A percentile compares a stretch with the other conserved stretches of the same genome.
phyloP scores from a whole-genome alignment of 2,329 filamentous ascomycete genomes.

The Lomentospora prolificans region DNA sequence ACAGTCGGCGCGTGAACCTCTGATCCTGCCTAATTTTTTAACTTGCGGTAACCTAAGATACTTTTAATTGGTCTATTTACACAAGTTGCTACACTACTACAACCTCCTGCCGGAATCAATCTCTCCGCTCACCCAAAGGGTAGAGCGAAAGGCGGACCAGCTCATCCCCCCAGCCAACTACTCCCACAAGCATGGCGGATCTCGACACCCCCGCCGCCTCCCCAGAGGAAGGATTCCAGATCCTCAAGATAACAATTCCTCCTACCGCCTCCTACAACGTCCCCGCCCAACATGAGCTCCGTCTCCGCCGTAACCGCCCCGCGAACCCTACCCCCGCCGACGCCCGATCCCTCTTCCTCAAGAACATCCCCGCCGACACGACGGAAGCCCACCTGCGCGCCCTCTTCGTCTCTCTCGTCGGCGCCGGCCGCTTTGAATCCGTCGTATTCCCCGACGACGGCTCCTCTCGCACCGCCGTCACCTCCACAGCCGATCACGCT shows the following conservation, averaged over 20 bases:
- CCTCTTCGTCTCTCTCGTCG: constrained; percentile 65
- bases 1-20: no score
- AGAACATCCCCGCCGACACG: constrained; percentile 79
- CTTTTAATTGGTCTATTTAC: no score
- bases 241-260: constrained; percentile 60
- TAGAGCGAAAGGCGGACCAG: no score
- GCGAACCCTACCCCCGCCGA: constrained; percentile 66
- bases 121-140: no score
- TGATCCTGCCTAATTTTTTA: no score
- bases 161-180: neutral
- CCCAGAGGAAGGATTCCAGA: constrained; percentile 48
- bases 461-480: constrained; percentile 24
- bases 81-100: no score
- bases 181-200: constrained; percentile 7
- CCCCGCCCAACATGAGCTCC: constrained; percentile 68
- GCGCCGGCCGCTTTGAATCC: constrained; percentile 66
- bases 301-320: constrained; percentile 74
- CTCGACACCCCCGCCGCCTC: neutral
- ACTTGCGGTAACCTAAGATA: no score
- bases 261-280: constrained; percentile 51
- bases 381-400: constrained; percentile 67
- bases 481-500: constrained; percentile 24
- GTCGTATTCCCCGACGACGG: constrained; percentile 63
- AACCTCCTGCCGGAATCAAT: no score
- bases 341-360: constrained; percentile 74